Evolutionary conservation across 106 monocot genomes (phyloP).

Genomic region (Vanilla planifolia): DNA sequence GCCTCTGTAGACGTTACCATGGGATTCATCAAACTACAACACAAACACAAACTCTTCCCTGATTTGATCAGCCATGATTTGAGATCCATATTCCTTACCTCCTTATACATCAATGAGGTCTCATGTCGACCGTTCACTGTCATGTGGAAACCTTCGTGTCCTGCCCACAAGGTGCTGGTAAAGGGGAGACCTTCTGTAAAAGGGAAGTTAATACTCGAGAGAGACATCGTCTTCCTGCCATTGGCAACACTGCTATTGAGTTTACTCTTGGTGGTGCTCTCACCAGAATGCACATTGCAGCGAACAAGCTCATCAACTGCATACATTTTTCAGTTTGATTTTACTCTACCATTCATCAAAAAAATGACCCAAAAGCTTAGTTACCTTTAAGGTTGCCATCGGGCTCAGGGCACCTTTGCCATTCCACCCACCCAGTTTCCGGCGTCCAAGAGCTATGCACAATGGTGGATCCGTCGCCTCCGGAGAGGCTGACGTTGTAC

Average conservation of each 20-base stretch:
- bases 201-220: slow-evolving; percentile 34
- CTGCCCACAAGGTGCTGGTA: slow-evolving; percentile 72
- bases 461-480: slow-evolving; percentile 22
- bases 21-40: slow-evolving; percentile 5
- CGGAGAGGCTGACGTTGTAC: slow-evolving; percentile 47
- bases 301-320: slow-evolving; percentile 75
- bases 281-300: slow-evolving; percentile 45
- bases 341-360: background rate
- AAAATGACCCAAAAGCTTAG: background rate
- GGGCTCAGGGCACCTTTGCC: slow-evolving; percentile 57
- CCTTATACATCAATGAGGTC: slow-evolving; percentile 65
- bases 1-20: slow-evolving; percentile 37
- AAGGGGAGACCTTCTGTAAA: slow-evolving; percentile 68
- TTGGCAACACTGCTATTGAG: slow-evolving; percentile 20
- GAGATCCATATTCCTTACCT: slow-evolving; percentile 32
- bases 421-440: slow-evolving; percentile 47
- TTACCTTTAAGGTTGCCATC: slow-evolving; percentile 28
- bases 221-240: slow-evolving; percentile 18
- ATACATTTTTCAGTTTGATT: slow-evolving; percentile 10
- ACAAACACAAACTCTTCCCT: background rate
- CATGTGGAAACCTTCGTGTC: slow-evolving; percentile 77
- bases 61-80: background rate
- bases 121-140: slow-evolving; percentile 86
- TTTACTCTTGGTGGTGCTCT: slow-evolving; percentile 17
- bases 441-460: slow-evolving; percentile 44